These are phyloP conservation scores for Gonapodya prolifera DNA, from an alignment of 192 early-diverging fungal genomes.

Conservation along the genomic window DNA sequence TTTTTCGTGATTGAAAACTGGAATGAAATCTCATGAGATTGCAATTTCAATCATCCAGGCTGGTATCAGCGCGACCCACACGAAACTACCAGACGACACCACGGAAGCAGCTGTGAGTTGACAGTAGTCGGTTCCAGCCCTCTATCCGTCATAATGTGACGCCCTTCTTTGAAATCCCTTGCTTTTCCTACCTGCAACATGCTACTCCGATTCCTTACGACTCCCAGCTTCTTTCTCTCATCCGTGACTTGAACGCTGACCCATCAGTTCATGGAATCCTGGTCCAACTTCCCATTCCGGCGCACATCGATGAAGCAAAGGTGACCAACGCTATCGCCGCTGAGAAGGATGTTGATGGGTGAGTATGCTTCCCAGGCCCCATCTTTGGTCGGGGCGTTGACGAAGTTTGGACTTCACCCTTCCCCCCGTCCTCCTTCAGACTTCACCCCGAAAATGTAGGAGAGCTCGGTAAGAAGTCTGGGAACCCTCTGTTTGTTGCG, in stretches of 20 bases:
- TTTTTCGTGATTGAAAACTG: too few relatives aligned
- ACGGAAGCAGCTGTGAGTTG: conserved; percentile 59
- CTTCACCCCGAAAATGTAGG: conserved; percentile 95
- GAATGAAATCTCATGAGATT: too few relatives aligned
- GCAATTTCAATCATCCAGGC: too few relatives aligned
- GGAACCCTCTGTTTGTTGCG: conserved; percentile 72
- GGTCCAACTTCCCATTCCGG: conserved; percentile 88
- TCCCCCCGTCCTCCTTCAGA: conserved; percentile 26
- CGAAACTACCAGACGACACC: conserved; percentile 49
- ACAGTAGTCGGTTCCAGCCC: too few relatives aligned
- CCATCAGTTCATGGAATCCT: conserved; percentile 80
- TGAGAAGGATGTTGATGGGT: conserved; percentile 96
- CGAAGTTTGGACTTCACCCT: not conserved
- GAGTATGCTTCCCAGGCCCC: conserved; percentile 13
- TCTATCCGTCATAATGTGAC: too few relatives aligned
- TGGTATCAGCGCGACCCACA: conserved; percentile 63
- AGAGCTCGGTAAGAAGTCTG: conserved; percentile 66
- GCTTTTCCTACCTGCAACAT: too few relatives aligned
- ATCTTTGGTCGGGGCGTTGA: too few relatives aligned
- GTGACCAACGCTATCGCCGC: conserved; percentile 76
- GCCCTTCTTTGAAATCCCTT: not conserved
- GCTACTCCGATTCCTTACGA: too few relatives aligned
- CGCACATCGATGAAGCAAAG: conserved; percentile 64
- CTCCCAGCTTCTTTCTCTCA: conserved; percentile 51
- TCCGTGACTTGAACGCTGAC: conserved; percentile 69